A percentile compares a stretch with the other conserved stretches of the same genome.
These are phyloP conservation scores for Parastagonospora avenae DNA, from an alignment of 2,329 filamentous ascomycete species.

Conservation along the genomic window DNA sequence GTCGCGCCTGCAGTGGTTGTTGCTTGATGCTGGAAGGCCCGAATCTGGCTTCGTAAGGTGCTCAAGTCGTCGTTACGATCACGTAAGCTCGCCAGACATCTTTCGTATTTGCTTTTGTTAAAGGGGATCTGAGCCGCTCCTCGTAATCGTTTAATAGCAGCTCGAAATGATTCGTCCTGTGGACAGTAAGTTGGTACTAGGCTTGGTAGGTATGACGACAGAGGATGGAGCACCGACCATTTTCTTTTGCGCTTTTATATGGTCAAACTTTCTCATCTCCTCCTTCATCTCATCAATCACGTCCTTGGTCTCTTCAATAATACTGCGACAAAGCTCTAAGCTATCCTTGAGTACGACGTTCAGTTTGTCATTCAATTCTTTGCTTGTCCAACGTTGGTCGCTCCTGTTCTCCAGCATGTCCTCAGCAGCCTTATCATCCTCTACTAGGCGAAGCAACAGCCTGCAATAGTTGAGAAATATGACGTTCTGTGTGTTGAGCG, in stretches of 20 bases:
- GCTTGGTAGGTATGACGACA: not conserved
- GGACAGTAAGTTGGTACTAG: not conserved
- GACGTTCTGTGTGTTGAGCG: slow-evolving; percentile 17
- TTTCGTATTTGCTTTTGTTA: slow-evolving; percentile 23
- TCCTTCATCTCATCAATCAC: slow-evolving; percentile 11
- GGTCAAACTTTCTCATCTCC: slow-evolving; percentile 24
- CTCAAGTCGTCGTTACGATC: slow-evolving; percentile 26
- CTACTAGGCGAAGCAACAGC: slow-evolving; percentile 19
- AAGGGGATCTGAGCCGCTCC: slow-evolving; percentile 17
- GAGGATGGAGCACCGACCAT: slow-evolving; percentile 12
- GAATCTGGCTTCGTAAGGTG: slow-evolving; percentile 20
- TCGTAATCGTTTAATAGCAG: slow-evolving; percentile 16
- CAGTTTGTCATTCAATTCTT: slow-evolving; percentile 20
- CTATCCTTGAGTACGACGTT: slow-evolving; percentile 15
- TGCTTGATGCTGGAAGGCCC: slow-evolving; percentile 18
- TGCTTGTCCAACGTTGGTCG: slow-evolving; percentile 18
- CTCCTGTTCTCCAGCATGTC: slow-evolving; percentile 22
- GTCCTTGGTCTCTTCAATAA: slow-evolving; percentile 20
- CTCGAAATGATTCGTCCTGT: slow-evolving; percentile 20
- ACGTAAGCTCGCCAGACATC: slow-evolving; percentile 14
- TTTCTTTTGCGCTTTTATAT: slow-evolving; percentile 11
- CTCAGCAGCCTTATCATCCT: slow-evolving; percentile 17
- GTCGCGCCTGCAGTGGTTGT: slow-evolving; percentile 1
- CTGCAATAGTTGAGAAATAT: slow-evolving; percentile 31
- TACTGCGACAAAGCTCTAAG: slow-evolving; percentile 16